These are phyloP conservation scores for Fusarium musae DNA, from an alignment of 2,329 filamentous ascomycete species.

Conservation along the genomic window DNA sequence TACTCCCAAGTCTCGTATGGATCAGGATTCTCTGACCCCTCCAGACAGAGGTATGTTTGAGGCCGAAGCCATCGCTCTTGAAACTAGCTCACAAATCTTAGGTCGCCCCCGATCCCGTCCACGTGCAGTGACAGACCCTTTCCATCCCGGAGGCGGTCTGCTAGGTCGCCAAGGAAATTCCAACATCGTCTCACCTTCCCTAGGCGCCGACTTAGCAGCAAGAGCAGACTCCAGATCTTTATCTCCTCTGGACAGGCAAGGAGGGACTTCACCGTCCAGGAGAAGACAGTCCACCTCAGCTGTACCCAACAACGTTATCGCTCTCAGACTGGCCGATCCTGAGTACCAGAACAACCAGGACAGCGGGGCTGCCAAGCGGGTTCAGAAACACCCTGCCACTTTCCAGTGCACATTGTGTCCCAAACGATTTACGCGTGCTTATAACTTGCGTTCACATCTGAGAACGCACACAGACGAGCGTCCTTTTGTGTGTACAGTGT, in stretches of 20 bases:
- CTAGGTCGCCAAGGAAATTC: conserved; percentile 54
- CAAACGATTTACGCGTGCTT: conserved; percentile 95
- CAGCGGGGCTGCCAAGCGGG: conserved; percentile 76
- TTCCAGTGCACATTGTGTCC: conserved; percentile 95
- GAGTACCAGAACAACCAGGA: conserved; percentile 77
- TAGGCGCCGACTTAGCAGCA: conserved; percentile 57
- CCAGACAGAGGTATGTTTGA: conserved; percentile 72
- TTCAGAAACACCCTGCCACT: conserved; percentile 96
- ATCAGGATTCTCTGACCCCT: conserved; percentile 84
- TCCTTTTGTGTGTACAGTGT: conserved; percentile 96
- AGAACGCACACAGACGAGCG: conserved; percentile 97
- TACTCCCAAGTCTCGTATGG: conserved; percentile 70
- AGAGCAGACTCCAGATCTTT: conserved; percentile 64
- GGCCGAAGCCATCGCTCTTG: neutral
- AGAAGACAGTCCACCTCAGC: conserved; percentile 72
- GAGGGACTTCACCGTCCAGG: conserved; percentile 49
- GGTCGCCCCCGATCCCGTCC: conserved; percentile 62
- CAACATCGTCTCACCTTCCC: conserved; percentile 61
- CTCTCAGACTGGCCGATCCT: conserved; percentile 90
- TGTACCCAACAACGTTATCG: conserved; percentile 74
- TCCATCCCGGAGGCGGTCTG: conserved; percentile 59
- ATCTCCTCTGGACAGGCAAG: conserved; percentile 68
- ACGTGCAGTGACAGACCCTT: conserved; percentile 70
- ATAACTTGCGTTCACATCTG: conserved; percentile 94
- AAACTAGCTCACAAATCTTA: conserved; percentile 43